These are phyloP conservation scores for Saccharomycopsis vini DNA, from an alignment of 805 yeast genomes.

Conservation along the genomic window DNA sequence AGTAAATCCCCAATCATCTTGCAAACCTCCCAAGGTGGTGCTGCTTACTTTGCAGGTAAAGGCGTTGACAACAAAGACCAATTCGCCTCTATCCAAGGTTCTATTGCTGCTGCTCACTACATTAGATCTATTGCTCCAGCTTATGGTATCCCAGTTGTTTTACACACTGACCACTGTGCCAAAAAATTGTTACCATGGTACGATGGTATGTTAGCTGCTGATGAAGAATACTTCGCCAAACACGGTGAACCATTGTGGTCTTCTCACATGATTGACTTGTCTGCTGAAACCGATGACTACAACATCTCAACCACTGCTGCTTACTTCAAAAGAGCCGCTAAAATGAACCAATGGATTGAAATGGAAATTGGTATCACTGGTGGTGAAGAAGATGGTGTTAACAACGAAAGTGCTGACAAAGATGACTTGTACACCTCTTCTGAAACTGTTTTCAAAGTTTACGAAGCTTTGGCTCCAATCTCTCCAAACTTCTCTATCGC, in stretches of 20 bases:
- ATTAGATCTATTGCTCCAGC: conserved; percentile 93
- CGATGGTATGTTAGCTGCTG: conserved; percentile 96
- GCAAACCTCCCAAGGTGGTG: conserved; percentile 98
- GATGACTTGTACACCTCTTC: conserved; percentile 88
- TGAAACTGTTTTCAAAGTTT: conserved; percentile 86
- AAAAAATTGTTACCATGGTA: conserved; percentile 96
- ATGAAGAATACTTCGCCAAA: conserved; percentile 78
- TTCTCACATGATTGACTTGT: conserved; percentile 96
- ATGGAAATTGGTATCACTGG: conserved; percentile 99
- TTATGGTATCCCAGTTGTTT: conserved; percentile 92
- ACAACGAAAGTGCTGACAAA: conserved; percentile 88
- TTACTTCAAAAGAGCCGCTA: conserved; percentile 90
- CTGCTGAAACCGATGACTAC: conserved; percentile 94
- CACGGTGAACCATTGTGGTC: conserved; percentile 96
- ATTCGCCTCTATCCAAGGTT: conserved; percentile 87
- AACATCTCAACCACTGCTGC: conserved; percentile 90
- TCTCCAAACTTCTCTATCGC: conserved; percentile 98
- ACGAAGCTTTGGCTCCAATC: conserved; percentile 83
- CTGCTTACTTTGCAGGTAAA: conserved; percentile 99
- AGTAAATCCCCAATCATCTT: conserved; percentile 88
- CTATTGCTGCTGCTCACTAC: conserved; percentile 97
- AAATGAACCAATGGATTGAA: conserved; percentile 95
- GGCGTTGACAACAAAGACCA: conserved; percentile 93
- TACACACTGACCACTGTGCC: conserved; percentile 99
- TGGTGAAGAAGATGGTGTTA: conserved; percentile 99